Conservation (phyloP, 225 moss, liverwort and hornwort genomes). For the Polytrichum commune region DNA sequence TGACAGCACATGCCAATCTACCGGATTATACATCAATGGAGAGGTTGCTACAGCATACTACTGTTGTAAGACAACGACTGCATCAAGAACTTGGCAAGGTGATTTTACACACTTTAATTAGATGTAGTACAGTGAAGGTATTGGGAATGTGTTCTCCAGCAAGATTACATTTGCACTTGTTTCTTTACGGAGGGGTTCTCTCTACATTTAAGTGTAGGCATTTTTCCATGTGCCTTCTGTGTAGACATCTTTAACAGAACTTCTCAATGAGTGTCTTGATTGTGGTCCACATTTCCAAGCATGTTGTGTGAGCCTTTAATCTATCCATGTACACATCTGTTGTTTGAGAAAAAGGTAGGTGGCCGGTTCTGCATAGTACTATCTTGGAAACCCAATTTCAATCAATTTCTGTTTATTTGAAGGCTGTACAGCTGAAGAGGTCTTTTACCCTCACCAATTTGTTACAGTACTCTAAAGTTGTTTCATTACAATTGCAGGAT, state of each 20-base stretch:
- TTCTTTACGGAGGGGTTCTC: neutral
- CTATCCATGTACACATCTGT: no score
- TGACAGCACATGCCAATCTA: conserved; percentile 80
- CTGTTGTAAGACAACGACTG: conserved; percentile 74
- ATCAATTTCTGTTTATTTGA: no score
- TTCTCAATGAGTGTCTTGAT: neutral
- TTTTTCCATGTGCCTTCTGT: neutral
- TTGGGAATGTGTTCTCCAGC: neutral
- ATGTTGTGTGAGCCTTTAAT: no score
- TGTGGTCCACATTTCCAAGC: no score
- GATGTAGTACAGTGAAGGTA: no score
- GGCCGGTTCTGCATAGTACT: neutral
- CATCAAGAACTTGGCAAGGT: conserved; percentile 92
- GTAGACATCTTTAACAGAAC: neutral
- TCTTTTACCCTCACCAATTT: no score
- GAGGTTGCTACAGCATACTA: conserved; percentile 78
- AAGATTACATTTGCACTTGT: neutral
- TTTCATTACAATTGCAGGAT: conserved; percentile 31
- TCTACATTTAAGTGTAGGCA: neutral
- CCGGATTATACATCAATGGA: conserved; percentile 94
- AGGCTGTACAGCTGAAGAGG: no score
- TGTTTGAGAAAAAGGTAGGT: neutral
- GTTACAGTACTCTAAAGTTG: no score
- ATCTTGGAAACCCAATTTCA: neutral
- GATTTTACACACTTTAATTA: neutral